phyloP scores from a whole-genome alignment of 352 stramenopile genomes.

The Phytophthora pluvialis region DNA sequence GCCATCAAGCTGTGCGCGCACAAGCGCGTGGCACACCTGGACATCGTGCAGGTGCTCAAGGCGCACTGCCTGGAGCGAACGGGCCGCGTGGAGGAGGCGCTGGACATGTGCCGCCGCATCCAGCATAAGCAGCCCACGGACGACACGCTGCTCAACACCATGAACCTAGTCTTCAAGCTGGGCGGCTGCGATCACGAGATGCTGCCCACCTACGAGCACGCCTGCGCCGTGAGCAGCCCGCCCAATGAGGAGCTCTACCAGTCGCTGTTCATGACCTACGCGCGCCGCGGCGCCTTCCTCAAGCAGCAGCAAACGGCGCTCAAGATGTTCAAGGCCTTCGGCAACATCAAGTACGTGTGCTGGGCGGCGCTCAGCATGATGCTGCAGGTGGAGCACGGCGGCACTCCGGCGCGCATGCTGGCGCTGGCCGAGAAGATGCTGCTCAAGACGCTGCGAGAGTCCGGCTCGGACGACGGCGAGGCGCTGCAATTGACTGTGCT shows the following conservation, averaged over 20 bases:
- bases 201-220: conserved; percentile 77
- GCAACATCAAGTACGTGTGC: conserved; percentile 78
- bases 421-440: conserved; percentile 83
- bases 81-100: conserved; percentile 68
- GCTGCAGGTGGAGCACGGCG: conserved; percentile 76
- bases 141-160: conserved; percentile 86
- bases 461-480: conserved; percentile 66
- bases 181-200: conserved; percentile 78
- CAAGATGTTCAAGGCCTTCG: conserved; percentile 87
- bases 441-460: conserved; percentile 73
- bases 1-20: conserved; percentile 84
- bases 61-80: conserved; percentile 86
- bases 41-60: conserved; percentile 87
- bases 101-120: conserved; percentile 71
- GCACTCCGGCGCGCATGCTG: conserved; percentile 76
- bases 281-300: conserved; percentile 66
- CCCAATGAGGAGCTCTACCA: conserved; percentile 77
- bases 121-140: conserved; percentile 75
- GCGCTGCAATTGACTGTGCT: conserved; percentile 71
- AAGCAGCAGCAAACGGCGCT: conserved; percentile 90
- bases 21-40: conserved; percentile 79
- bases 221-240: conserved; percentile 50
- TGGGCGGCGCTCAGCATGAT: conserved; percentile 87
- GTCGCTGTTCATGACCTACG: conserved; percentile 79
- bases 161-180: conserved; percentile 86